These are phyloP conservation scores for Nissolia schottii DNA, from an alignment of 306 rosid genomes.

Conservation along the genomic window DNA sequence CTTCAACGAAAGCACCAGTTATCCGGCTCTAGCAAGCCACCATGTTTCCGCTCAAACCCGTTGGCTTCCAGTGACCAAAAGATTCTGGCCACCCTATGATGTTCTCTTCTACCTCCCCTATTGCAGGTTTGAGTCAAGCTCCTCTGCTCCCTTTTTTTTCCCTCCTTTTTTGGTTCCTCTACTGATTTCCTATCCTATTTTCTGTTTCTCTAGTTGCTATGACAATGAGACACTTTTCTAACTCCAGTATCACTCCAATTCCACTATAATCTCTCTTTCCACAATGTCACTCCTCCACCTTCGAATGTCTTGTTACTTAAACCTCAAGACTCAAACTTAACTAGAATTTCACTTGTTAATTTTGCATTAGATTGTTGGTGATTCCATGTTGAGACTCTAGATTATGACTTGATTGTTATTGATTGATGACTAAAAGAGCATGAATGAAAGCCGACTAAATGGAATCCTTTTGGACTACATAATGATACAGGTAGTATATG, in stretches of 20 bases:
- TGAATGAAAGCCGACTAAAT: too few relatives aligned
- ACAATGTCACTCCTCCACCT: not conserved
- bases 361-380: not conserved
- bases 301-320: not conserved
- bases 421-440: too few relatives aligned
- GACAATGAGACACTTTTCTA: not conserved
- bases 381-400: not conserved
- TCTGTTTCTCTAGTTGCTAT: not conserved
- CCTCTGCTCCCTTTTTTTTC: not conserved
- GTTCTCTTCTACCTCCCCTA: not conserved
- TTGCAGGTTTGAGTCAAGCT: not conserved
- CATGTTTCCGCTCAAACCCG: too few relatives aligned
- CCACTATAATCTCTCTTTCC: not conserved
- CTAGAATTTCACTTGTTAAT: not conserved
- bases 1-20: not conserved
- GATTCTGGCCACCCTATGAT: not conserved
- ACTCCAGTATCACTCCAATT: not conserved
- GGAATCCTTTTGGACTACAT: too few relatives aligned
- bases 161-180: not conserved
- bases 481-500: too few relatives aligned
- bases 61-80: not conserved
- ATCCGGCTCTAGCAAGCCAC: too few relatives aligned
- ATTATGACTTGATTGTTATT: not conserved
- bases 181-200: not conserved
- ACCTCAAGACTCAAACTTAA: not conserved